Conservation (phyloP, 495 filamentous ascomycete species). For the Trichocladium antarcticum region DNA sequence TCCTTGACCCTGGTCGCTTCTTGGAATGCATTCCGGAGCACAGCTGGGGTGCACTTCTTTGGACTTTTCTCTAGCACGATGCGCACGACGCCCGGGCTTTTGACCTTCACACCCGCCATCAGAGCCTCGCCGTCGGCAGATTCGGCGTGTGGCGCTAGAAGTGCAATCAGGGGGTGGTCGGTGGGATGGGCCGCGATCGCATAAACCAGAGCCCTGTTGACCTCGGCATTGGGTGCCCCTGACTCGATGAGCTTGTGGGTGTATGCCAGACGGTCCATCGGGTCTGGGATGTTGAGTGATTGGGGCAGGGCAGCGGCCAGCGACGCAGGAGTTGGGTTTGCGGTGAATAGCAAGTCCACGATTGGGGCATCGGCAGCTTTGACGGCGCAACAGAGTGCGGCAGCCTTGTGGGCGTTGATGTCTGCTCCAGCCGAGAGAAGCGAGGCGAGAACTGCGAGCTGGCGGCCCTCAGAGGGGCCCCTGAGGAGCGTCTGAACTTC, state of each 20-base stretch:
- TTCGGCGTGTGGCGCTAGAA: conserved; percentile 31
- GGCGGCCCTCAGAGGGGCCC: conserved; percentile 16
- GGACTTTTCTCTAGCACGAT: conserved; percentile 27
- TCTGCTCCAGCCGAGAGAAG: conserved; percentile 37
- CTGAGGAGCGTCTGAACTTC: conserved; percentile 33
- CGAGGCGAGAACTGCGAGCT: conserved; percentile 23
- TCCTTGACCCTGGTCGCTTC: conserved; percentile 25
- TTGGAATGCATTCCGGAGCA: conserved; percentile 25
- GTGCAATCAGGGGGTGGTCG: conserved; percentile 32
- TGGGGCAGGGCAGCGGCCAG: conserved; percentile 33
- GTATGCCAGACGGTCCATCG: conserved; percentile 34
- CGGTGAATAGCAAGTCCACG: conserved; percentile 30
- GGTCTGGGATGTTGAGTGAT: conserved; percentile 32
- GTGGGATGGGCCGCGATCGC: conserved; percentile 29
- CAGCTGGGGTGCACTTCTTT: conserved; percentile 16
- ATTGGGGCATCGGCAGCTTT: conserved; percentile 28
- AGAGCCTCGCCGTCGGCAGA: conserved; percentile 34
- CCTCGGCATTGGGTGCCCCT: conserved; percentile 30
- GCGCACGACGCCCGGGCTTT: conserved; percentile 28
- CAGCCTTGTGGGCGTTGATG: conserved; percentile 33
- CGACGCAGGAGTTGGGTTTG: conserved; percentile 23
- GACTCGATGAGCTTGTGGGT: conserved; percentile 32
- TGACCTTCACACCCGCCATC: conserved; percentile 25
- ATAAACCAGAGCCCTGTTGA: conserved; percentile 35
- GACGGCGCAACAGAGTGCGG: conserved; percentile 32